phyloP scores from a whole-genome alignment of 176 grass and related monocot species.

The Aegilops umbellulata region DNA sequence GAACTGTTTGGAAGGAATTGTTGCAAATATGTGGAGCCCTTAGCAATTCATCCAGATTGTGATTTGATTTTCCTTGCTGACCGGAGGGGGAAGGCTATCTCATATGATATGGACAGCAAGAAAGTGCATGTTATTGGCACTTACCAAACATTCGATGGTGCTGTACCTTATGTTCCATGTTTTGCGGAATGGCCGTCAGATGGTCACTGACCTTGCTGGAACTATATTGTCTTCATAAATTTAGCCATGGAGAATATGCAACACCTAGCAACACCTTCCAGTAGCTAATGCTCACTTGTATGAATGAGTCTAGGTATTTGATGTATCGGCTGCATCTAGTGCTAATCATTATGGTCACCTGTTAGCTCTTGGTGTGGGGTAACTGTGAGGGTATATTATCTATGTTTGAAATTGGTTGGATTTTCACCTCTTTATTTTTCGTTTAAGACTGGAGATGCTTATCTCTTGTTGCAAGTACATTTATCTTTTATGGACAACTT shows the following conservation, averaged over 20 bases:
- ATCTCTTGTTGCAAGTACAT: background rate
- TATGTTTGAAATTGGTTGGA: background rate
- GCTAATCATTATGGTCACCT: background rate
- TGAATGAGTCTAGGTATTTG: background rate
- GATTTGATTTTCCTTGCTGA: slow-evolving; percentile 20
- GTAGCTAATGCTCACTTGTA: background rate
- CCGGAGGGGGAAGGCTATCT: background rate
- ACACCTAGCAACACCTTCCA: background rate
- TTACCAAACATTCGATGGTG: background rate
- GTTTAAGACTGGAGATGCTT: too few species aligned
- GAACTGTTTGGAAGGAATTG: background rate
- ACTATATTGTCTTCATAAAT: background rate
- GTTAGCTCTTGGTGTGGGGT: background rate
- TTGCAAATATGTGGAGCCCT: background rate
- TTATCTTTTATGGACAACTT: background rate
- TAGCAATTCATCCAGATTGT: slow-evolving; percentile 7
- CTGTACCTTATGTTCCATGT: slow-evolving; percentile 3
- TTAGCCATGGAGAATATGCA: slow-evolving; percentile 1
- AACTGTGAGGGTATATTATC: background rate
- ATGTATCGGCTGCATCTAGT: background rate
- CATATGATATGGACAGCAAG: slow-evolving; percentile 11
- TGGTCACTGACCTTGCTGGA: background rate
- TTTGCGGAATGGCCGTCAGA: background rate
- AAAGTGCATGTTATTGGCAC: background rate
- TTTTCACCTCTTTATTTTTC: background rate